Conservation (phyloP, 768 basidiomycete species). For the Agrocybe praecox region DNA sequence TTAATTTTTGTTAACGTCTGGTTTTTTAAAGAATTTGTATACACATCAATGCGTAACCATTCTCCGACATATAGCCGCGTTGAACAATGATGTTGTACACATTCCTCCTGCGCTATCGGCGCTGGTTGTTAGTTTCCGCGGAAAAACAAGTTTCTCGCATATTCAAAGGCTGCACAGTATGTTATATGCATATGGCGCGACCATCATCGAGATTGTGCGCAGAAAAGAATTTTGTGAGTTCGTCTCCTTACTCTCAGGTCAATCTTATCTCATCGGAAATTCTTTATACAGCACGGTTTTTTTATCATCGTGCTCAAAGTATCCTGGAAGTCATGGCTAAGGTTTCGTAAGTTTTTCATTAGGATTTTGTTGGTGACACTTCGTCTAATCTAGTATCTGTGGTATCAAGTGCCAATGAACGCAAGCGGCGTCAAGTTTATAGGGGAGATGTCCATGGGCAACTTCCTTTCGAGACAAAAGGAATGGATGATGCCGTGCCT, state of each 20-base stretch:
- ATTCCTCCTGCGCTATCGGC: constrained; percentile 65
- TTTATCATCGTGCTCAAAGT: constrained; percentile 77
- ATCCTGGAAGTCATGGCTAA: constrained; percentile 89
- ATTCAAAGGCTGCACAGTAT: constrained; percentile 87
- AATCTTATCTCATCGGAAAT: not conserved
- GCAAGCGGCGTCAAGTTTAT: constrained; percentile 83
- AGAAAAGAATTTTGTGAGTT: constrained; percentile 84
- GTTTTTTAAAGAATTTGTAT: constrained; percentile 61
- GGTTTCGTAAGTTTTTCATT: constrained; percentile 60
- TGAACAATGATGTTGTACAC: constrained; percentile 82
- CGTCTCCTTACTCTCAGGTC: not conserved
- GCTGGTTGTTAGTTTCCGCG: constrained; percentile 74
- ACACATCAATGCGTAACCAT: constrained; percentile 66
- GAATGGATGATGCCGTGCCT: constrained; percentile 82
- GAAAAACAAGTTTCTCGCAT: constrained; percentile 86
- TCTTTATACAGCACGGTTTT: constrained; percentile 61
- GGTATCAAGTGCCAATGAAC: constrained; percentile 63
- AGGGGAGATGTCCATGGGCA: constrained; percentile 82
- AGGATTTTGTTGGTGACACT: not conserved
- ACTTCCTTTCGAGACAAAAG: constrained; percentile 82
- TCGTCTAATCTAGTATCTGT: not conserved
- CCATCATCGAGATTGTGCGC: constrained; percentile 87
- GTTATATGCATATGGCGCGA: constrained; percentile 90
- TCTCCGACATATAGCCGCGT: constrained; percentile 73
- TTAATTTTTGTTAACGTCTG: constrained; percentile 21